phyloP scores from a whole-genome alignment of 2,329 filamentous ascomycete genomes.

The Aspergillus costaricaensis region DNA sequence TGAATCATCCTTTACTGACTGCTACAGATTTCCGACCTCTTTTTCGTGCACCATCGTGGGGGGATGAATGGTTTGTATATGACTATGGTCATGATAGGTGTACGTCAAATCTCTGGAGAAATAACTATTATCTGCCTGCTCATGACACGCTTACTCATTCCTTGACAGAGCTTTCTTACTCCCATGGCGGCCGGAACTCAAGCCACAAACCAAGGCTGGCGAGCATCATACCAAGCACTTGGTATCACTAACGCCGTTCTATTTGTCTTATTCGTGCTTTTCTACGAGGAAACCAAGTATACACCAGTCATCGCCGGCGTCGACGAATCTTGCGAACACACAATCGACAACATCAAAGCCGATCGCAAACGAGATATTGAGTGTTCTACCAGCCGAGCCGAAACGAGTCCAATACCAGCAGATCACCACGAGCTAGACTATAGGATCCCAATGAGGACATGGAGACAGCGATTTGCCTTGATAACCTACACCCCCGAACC shows the following conservation, averaged over 20 bases:
- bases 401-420: conserved; percentile 14
- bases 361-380: conserved; percentile 14
- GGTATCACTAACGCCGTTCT: conserved; percentile 34
- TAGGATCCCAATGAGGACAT: conserved; percentile 29
- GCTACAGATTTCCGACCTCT: conserved; percentile 48
- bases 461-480: conserved; percentile 29
- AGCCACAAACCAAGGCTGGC: conserved; percentile 37
- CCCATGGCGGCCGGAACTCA: conserved; percentile 39
- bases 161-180: conserved; percentile 31
- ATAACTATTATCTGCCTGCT: background rate
- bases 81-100: conserved; percentile 41
- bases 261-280: conserved; percentile 34
- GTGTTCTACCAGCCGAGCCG: background rate
- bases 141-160: background rate
- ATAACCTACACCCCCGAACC: conserved; percentile 27
- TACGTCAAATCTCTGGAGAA: conserved; percentile 32
- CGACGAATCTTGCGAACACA: background rate
- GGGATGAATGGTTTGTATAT: conserved; percentile 55
- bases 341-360: background rate
- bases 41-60: conserved; percentile 54
- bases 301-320: conserved; percentile 21
- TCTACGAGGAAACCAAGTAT: conserved; percentile 44
- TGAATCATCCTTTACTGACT: background rate
- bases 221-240: conserved; percentile 40
- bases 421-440: conserved; percentile 28